Percentiles rank a stretch among this genome's conserved stretches.
These are phyloP conservation scores for Lasiosphaeriaceae sp. DNA, from an alignment of 495 filamentous ascomycete genomes.

Conservation along the genomic window DNA sequence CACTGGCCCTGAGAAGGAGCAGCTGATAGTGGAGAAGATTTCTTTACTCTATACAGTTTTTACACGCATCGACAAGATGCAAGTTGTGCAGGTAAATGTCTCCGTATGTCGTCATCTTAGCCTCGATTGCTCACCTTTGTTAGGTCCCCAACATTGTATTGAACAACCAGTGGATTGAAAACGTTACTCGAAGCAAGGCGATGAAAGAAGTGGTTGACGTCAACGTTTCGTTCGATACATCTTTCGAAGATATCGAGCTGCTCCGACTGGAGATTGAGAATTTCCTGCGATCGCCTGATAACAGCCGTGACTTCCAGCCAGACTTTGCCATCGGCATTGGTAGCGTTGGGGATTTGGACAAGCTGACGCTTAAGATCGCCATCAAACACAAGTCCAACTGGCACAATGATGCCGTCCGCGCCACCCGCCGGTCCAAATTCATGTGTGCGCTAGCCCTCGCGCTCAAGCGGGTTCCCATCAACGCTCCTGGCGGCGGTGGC, in stretches of 20 bases:
- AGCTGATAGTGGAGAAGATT: constrained; percentile 86
- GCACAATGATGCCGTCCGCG: constrained; percentile 83
- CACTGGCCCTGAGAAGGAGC: constrained; percentile 52
- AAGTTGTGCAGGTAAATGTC: constrained; percentile 62
- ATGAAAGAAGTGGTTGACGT: constrained; percentile 87
- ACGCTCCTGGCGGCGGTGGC: constrained; percentile 70
- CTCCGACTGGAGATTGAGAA: constrained; percentile 74
- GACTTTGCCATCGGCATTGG: constrained; percentile 74
- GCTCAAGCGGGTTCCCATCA: constrained; percentile 81
- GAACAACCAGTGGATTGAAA: constrained; percentile 90
- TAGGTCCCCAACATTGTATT: constrained; percentile 80
- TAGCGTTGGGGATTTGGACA: constrained; percentile 82
- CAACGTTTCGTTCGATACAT: constrained; percentile 77
- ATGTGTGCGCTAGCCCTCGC: constrained; percentile 91
- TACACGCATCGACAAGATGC: constrained; percentile 73
- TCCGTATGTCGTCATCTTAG: background rate
- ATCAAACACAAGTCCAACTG: constrained; percentile 95
- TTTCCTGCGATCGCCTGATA: constrained; percentile 83
- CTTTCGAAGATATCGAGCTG: constrained; percentile 79
- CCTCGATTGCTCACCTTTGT: background rate
- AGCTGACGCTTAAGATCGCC: constrained; percentile 74
- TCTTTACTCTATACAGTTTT: constrained; percentile 93
- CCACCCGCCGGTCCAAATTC: constrained; percentile 86
- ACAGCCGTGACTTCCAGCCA: constrained; percentile 85
- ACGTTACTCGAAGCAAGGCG: constrained; percentile 80